Evolutionary conservation across 495 filamentous ascomycete genomes (phyloP).

Genomic region (Neurospora pannonica): DNA sequence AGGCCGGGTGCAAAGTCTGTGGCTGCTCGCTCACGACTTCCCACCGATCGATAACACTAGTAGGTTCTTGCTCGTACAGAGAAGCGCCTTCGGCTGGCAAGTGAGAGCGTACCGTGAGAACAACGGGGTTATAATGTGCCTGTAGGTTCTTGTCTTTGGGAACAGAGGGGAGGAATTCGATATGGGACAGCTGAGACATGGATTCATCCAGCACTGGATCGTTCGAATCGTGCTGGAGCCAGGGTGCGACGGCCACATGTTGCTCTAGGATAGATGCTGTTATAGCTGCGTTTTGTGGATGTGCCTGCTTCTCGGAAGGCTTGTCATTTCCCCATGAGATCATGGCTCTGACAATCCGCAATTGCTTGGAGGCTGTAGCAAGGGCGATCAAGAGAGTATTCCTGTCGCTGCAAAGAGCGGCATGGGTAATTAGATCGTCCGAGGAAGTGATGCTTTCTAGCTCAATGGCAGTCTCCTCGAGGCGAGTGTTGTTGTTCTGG

Average conservation of each 20-base stretch:
- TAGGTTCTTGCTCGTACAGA: constrained; percentile 48
- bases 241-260: constrained; percentile 42
- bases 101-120: constrained; percentile 65
- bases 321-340: constrained; percentile 42
- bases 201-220: constrained; percentile 40
- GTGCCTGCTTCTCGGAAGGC: constrained; percentile 31
- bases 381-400: constrained; percentile 57
- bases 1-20: constrained; percentile 56
- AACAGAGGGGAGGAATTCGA: constrained; percentile 56
- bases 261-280: constrained; percentile 36
- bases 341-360: constrained; percentile 51
- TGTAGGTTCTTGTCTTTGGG: constrained; percentile 23
- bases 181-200: constrained; percentile 51
- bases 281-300: constrained; percentile 21
- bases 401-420: constrained; percentile 64
- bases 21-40: constrained; percentile 53
- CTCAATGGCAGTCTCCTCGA: constrained; percentile 57
- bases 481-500: constrained; percentile 47
- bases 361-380: constrained; percentile 56
- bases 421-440: constrained; percentile 69
- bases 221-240: constrained; percentile 32
- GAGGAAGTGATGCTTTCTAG: constrained; percentile 60
- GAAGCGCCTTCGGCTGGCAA: constrained; percentile 36
- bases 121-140: constrained; percentile 39
- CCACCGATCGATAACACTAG: constrained; percentile 69